Evolutionary conservation across 2,329 filamentous ascomycete species (phyloP).

Genomic region (Microthyrium microscopicum): DNA sequence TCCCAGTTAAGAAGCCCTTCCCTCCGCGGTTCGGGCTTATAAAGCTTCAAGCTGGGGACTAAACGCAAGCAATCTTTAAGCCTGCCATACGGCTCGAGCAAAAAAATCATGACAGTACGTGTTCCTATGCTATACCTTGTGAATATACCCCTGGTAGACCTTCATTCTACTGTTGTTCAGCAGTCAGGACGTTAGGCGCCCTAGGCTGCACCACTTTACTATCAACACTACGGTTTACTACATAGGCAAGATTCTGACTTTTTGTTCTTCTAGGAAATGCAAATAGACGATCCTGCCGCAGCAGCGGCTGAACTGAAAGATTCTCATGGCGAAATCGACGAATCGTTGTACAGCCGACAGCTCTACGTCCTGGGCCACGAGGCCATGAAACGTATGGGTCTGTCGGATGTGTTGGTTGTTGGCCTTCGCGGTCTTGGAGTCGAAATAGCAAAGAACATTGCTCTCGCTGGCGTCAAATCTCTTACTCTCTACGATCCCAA

Average conservation of each 20-base stretch:
- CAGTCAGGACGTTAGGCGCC: background rate
- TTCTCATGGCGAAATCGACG: conserved; percentile 45
- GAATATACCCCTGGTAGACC: conserved; percentile 11
- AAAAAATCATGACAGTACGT: conserved; percentile 26
- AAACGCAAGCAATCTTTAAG: conserved; percentile 23
- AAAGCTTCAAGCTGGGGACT: conserved; percentile 25
- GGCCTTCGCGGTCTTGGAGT: conserved; percentile 89
- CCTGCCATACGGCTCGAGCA: conserved; percentile 22
- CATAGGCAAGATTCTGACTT: conserved; percentile 7
- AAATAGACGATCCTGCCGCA: conserved; percentile 41
- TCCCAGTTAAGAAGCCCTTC: too few relatives aligned
- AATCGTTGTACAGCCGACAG: conserved; percentile 51
- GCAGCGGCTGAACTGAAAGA: conserved; percentile 42
- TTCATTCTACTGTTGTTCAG: background rate
- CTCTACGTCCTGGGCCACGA: conserved; percentile 59
- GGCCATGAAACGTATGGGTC: conserved; percentile 97
- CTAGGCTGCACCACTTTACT: background rate
- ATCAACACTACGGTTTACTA: background rate
- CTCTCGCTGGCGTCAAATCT: conserved; percentile 94
- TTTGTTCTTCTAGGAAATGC: conserved; percentile 32
- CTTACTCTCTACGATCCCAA: conserved; percentile 83
- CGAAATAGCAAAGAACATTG: conserved; percentile 97
- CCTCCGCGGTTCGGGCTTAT: too few relatives aligned
- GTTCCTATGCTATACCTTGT: conserved; percentile 13
- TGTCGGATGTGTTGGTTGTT: conserved; percentile 83